These are phyloP conservation scores for Pichia sp. DNA, from an alignment of 1,139 yeast genomes.

Conservation along the genomic window DNA sequence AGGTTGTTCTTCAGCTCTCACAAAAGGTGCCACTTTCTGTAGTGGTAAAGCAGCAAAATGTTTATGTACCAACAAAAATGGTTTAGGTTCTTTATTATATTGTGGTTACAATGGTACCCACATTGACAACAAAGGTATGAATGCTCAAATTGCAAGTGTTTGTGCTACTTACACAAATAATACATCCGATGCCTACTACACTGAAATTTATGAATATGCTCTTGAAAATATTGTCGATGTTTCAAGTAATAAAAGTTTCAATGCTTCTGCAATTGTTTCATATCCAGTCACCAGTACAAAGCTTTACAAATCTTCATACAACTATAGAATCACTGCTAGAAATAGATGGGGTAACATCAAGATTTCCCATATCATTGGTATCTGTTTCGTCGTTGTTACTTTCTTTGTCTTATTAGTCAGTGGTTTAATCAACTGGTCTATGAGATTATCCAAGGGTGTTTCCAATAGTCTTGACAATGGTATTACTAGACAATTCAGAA, in stretches of 20 bases:
- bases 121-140: background rate
- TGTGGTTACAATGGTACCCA: constrained; percentile 12
- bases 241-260: constrained; percentile 4
- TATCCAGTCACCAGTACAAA: constrained; percentile 20
- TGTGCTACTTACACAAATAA: background rate
- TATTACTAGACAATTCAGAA: constrained; percentile 41
- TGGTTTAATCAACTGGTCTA: constrained; percentile 42
- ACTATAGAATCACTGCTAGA: constrained; percentile 37
- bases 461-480: constrained; percentile 36
- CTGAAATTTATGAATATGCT: background rate
- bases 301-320: constrained; percentile 30
- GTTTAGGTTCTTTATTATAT: constrained; percentile 12
- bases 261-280: constrained; percentile 20
- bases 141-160: background rate
- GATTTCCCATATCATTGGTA: constrained; percentile 46
- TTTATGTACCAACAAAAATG: constrained; percentile 24
- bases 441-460: constrained; percentile 38
- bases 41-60: constrained; percentile 31
- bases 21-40: constrained; percentile 34
- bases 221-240: constrained; percentile 22
- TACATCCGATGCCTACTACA: background rate
- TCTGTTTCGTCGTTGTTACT: constrained; percentile 51
- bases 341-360: constrained; percentile 39
- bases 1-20: constrained; percentile 35
- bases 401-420: constrained; percentile 42